Conservation (phyloP, 2,329 filamentous ascomycete genomes). For the Curvularia sp. region DNA sequence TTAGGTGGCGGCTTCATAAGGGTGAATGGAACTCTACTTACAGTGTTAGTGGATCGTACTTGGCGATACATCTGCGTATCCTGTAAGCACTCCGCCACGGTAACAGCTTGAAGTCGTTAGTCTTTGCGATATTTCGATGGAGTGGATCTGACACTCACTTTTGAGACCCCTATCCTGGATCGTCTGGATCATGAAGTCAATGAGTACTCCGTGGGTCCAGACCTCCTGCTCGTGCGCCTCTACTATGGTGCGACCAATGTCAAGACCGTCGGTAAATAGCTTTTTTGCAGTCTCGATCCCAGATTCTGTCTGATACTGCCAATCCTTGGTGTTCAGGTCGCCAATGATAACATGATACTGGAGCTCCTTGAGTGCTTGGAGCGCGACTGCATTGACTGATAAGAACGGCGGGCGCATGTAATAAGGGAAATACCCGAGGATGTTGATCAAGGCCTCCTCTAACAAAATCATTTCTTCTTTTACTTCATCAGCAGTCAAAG, state of each 20-base stretch:
- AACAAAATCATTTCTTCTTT: constrained; percentile 55
- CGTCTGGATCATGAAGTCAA: constrained; percentile 17
- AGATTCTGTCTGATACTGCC: constrained; percentile 57
- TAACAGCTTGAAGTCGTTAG: constrained; percentile 10
- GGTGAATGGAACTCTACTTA: not conserved
- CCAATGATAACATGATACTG: constrained; percentile 65
- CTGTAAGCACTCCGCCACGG: constrained; percentile 13
- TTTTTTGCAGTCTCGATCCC: constrained; percentile 58
- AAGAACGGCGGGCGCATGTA: constrained; percentile 56
- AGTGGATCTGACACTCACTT: constrained; percentile 1
- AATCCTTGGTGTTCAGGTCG: constrained; percentile 65
- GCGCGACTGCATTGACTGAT: constrained; percentile 41
- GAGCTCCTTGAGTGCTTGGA: constrained; percentile 45
- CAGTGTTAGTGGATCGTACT: constrained; percentile 1
- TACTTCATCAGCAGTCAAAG: constrained; percentile 48
- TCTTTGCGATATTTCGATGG: not conserved
- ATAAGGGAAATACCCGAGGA: constrained; percentile 59
- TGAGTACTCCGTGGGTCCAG: constrained; percentile 16
- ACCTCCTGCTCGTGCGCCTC: constrained; percentile 18
- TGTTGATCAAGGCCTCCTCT: constrained; percentile 58
- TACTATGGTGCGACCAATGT: constrained; percentile 13
- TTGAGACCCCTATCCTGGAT: constrained; percentile 10
- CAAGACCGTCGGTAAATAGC: constrained; percentile 49
- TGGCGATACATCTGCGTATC: constrained; percentile 13
- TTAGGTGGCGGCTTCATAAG: not conserved